phyloP scores from a whole-genome alignment of 371 early-diverging fungal species.

The Mucor saturninus region DNA sequence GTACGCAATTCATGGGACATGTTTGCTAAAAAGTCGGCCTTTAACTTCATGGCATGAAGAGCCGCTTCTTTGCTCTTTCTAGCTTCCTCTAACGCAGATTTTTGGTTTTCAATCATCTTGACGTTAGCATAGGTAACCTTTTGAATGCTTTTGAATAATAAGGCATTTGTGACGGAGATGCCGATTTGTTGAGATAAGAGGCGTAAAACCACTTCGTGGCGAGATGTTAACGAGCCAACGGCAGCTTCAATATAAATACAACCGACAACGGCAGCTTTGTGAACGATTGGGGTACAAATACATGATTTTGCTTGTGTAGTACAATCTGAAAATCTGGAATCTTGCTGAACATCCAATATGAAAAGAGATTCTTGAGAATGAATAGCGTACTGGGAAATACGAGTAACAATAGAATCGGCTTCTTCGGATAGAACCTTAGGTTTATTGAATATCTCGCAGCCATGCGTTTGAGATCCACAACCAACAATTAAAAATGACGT shows the following conservation, averaged over 20 bases:
- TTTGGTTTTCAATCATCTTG: constrained; percentile 57
- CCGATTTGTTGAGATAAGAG: constrained; percentile 64
- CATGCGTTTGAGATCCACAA: constrained; percentile 43
- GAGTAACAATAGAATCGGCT: constrained; percentile 40
- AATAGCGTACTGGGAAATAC: constrained; percentile 47
- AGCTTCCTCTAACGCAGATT: constrained; percentile 55
- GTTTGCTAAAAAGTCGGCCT: constrained; percentile 63
- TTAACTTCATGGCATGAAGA: constrained; percentile 51
- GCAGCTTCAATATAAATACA: constrained; percentile 65
- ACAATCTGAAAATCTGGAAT: constrained; percentile 48
- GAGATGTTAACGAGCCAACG: constrained; percentile 53
- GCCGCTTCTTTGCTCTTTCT: constrained; percentile 59
- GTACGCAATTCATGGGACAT: constrained; percentile 67
- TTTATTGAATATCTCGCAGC: constrained; percentile 43
- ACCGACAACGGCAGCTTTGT: constrained; percentile 60
- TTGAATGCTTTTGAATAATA: constrained; percentile 59
- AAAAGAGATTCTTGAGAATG: constrained; percentile 47
- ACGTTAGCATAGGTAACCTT: constrained; percentile 51
- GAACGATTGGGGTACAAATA: constrained; percentile 62
- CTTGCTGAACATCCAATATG: constrained; percentile 45
- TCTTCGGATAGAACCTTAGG: constrained; percentile 47
- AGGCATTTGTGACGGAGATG: constrained; percentile 64
- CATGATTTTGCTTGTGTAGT: constrained; percentile 46
- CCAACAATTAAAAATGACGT: constrained; percentile 47
- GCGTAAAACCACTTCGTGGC: constrained; percentile 57